Conservation (phyloP, 225 moss, liverwort and hornwort species). For the Asterella californica region DNA sequence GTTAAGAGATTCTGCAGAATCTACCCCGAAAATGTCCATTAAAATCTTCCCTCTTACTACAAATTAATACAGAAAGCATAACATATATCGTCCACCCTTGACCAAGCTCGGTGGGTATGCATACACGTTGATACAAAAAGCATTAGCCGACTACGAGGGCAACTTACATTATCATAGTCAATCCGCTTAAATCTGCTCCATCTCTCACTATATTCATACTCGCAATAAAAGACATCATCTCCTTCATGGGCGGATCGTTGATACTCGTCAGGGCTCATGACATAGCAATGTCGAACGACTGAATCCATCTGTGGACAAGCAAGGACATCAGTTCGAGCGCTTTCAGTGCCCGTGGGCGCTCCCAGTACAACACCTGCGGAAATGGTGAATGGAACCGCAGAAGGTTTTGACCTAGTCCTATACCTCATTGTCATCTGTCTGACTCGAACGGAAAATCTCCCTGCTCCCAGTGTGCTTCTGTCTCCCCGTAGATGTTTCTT, state of each 20-base stretch:
- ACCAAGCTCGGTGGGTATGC: neutral
- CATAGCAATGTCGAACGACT: slow-evolving; percentile 77
- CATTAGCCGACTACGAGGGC: neutral
- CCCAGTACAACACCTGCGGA: neutral
- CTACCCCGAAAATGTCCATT: too few species aligned
- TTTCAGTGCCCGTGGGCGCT: neutral
- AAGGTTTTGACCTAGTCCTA: neutral
- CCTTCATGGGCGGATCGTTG: slow-evolving; percentile 68
- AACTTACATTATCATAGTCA: slow-evolving; percentile 71
- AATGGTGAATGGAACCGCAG: neutral
- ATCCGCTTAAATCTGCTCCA: slow-evolving; percentile 87
- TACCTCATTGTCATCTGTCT: slow-evolving; percentile 80
- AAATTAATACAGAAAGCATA: neutral
- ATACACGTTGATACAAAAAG: neutral
- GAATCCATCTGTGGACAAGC: slow-evolving; percentile 56
- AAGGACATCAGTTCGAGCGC: neutral
- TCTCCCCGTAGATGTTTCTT: slow-evolving; percentile 71
- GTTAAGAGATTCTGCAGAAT: too few species aligned
- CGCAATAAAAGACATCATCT: slow-evolving; percentile 91
- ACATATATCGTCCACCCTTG: slow-evolving; percentile 2
- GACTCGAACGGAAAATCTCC: slow-evolving; percentile 76
- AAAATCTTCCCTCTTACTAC: too few species aligned
- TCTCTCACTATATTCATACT: slow-evolving; percentile 80
- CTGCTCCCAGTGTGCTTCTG: slow-evolving; percentile 79
- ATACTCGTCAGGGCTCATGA: slow-evolving; percentile 68